These are phyloP conservation scores for Fonsecaea erecta DNA, from an alignment of 2,329 filamentous ascomycete genomes.

Conservation along the genomic window DNA sequence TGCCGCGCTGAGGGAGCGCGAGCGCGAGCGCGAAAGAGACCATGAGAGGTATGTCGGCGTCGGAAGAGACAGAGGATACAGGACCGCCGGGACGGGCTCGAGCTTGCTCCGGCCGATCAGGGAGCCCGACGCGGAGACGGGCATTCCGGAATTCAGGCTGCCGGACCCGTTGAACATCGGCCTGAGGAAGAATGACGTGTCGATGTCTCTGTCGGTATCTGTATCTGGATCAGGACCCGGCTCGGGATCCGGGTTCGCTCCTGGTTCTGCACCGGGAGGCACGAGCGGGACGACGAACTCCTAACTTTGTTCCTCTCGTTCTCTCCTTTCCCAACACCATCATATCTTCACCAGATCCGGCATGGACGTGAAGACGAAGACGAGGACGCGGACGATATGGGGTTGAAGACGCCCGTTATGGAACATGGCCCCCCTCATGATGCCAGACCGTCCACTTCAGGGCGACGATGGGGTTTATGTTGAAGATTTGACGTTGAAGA, in stretches of 20 bases:
- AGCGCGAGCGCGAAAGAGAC: constrained; percentile 1
- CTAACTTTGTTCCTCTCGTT: too few relatives aligned
- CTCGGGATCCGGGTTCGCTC: too few relatives aligned
- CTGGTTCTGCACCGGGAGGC: not conserved
- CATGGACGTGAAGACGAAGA: too few relatives aligned
- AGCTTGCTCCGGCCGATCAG: constrained; percentile 35
- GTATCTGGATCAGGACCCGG: not conserved
- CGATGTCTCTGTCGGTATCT: too few relatives aligned
- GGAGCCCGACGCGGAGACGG: constrained; percentile 25
- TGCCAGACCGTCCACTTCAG: too few relatives aligned
- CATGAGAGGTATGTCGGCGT: not conserved
- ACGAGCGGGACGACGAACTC: not conserved
- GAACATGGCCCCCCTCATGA: too few relatives aligned
- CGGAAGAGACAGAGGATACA: constrained; percentile 11
- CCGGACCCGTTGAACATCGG: constrained; percentile 30
- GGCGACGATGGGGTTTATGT: too few relatives aligned
- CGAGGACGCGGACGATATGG: too few relatives aligned
- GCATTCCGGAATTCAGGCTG: constrained; percentile 36
- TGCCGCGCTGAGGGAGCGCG: constrained; percentile 8
- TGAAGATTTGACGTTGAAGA: too few relatives aligned
- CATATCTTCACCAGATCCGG: too few relatives aligned
- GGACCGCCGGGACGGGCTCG: constrained; percentile 30
- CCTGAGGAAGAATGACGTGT: constrained; percentile 2
- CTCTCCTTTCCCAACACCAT: too few relatives aligned
- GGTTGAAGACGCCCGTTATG: too few relatives aligned